Evolutionary conservation across 2,329 filamentous ascomycete species (phyloP).

Genomic region (Paradendryphiella salina): DNA sequence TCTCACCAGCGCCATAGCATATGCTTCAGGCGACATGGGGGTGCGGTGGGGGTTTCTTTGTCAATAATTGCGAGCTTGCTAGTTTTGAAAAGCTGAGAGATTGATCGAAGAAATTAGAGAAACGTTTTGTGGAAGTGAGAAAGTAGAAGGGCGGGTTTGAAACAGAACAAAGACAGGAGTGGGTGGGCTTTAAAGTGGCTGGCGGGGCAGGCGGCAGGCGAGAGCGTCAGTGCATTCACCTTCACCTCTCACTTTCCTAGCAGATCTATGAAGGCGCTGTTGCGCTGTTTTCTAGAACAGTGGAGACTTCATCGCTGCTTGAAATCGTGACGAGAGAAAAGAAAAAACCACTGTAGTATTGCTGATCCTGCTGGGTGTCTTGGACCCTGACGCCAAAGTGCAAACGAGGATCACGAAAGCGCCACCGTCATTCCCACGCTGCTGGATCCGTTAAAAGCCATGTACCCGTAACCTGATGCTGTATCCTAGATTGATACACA

Average conservation of each 20-base stretch:
- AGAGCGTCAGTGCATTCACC: slow-evolving; percentile 7
- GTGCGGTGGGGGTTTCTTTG: background rate
- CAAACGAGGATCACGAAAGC: too few relatives aligned
- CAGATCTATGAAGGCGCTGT: background rate
- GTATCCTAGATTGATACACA: too few relatives aligned
- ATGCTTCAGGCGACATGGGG: background rate
- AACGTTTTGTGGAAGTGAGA: background rate
- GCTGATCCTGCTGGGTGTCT: too few relatives aligned
- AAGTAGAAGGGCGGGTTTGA: background rate
- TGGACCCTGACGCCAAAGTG: too few relatives aligned
- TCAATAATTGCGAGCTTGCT: background rate
- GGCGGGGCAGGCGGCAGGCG: slow-evolving; percentile 4
- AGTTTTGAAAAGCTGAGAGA: background rate
- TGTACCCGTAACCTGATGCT: too few relatives aligned
- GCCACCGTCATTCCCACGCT: too few relatives aligned
- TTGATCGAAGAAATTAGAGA: slow-evolving; percentile 2
- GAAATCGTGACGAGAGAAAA: too few relatives aligned
- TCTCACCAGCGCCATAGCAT: slow-evolving; percentile 1
- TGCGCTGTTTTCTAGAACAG: background rate
- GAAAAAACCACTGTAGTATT: too few relatives aligned
- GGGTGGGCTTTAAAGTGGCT: background rate
- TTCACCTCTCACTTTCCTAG: background rate
- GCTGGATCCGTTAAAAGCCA: too few relatives aligned
- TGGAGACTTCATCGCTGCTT: too few relatives aligned
- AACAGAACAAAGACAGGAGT: slow-evolving; percentile 1